Conservation (phyloP, 176 grass and related monocot species). For the Urochloa ruziziensis region DNA sequence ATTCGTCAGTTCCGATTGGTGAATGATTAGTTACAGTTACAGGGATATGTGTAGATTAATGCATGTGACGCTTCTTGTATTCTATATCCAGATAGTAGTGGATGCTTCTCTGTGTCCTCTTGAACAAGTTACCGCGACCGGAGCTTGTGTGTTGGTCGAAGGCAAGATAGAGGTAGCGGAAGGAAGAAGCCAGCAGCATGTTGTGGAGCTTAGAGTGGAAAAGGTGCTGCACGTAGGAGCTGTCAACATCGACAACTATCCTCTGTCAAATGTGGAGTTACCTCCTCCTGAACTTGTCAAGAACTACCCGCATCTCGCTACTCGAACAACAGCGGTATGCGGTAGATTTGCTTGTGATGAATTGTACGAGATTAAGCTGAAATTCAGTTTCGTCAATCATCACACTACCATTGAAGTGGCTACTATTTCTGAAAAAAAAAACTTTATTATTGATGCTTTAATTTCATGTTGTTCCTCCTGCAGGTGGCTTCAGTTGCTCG, state of each 20-base stretch:
- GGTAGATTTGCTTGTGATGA: background rate
- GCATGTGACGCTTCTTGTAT: background rate
- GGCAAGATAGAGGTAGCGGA: constrained; percentile 43
- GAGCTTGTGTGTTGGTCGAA: constrained; percentile 55
- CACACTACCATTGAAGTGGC: background rate
- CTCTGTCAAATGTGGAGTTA: constrained; percentile 29
- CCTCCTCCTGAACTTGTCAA: constrained; percentile 37
- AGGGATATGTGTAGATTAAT: background rate
- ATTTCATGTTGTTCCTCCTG: background rate
- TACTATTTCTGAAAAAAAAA: background rate
- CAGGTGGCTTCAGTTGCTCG: constrained; percentile 58
- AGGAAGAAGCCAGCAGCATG: background rate
- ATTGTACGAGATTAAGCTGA: background rate
- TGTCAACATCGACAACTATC: constrained; percentile 46
- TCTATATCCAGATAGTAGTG: constrained; percentile 45
- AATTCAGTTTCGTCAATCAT: background rate
- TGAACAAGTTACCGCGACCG: constrained; percentile 38
- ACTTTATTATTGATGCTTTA: background rate
- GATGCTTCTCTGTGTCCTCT: constrained; percentile 47
- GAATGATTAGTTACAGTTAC: too few species aligned
- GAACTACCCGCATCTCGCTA: constrained; percentile 39
- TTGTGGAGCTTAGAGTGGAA: constrained; percentile 54
- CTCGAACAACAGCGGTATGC: constrained; percentile 48
- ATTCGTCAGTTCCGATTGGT: background rate
- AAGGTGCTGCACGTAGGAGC: constrained; percentile 56